These are phyloP conservation scores for Fusarium sp. DNA, from an alignment of 2,329 filamentous ascomycete genomes.

Conservation along the genomic window DNA sequence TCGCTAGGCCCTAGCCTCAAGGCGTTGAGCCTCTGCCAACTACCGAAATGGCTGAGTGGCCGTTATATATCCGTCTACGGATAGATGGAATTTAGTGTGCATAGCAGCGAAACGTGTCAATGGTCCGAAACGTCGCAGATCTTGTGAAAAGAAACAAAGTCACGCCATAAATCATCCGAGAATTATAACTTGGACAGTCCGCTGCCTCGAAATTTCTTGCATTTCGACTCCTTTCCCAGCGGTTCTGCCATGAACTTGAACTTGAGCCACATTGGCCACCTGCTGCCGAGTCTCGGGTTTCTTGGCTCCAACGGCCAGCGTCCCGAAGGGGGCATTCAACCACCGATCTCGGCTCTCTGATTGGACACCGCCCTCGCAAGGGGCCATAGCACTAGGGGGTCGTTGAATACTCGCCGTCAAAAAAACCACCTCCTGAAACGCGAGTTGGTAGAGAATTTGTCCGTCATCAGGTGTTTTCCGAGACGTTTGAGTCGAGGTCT, in stretches of 20 bases:
- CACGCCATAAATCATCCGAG: constrained; percentile 36
- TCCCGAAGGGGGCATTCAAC: constrained; percentile 46
- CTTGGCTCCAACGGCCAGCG: constrained; percentile 34
- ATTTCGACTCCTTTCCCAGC: constrained; percentile 25
- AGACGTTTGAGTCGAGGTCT: constrained; percentile 38
- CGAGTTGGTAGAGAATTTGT: constrained; percentile 37
- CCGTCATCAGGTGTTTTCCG: constrained; percentile 46
- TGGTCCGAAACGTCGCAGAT: constrained; percentile 19
- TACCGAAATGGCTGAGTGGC: constrained; percentile 13
- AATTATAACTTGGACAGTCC: constrained; percentile 25
- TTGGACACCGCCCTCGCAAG: constrained; percentile 42
- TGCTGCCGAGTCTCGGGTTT: constrained; percentile 35
- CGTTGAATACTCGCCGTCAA: constrained; percentile 40
- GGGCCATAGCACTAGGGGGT: constrained; percentile 31
- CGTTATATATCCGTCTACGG: constrained; percentile 4
- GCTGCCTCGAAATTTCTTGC: constrained; percentile 24
- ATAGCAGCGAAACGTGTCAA: background rate
- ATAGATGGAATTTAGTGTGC: background rate
- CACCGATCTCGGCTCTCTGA: constrained; percentile 22
- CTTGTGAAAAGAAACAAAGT: constrained; percentile 31
- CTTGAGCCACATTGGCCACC: constrained; percentile 30
- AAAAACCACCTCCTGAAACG: constrained; percentile 49
- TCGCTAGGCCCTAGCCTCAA: constrained; percentile 35
- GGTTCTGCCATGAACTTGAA: constrained; percentile 34
- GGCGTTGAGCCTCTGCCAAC: constrained; percentile 28